Base-by-base conservation (phyloP, 768 basidiomycete species). In the Rubroboletus satanas region DNA sequence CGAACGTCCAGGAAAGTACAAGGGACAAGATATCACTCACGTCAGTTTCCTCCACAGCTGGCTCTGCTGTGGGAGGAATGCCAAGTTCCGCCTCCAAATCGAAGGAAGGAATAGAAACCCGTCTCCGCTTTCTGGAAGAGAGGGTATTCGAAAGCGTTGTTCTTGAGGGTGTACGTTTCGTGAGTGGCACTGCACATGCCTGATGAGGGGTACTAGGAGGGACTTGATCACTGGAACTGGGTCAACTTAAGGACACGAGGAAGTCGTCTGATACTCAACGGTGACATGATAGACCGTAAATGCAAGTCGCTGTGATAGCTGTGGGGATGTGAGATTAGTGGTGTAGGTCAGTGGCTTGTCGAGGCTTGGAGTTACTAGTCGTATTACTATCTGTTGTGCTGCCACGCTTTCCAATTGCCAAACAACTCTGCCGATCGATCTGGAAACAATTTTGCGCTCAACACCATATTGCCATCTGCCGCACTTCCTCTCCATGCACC, bases 61-160 rank as follows among this genome's bases (percentile, higher is more conserved):
- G 53, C 52, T 57, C 64, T 52, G 52, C 46, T 35, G 52, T 33
- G 8, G 54, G 14, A 33, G 53, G 63, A 21, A 55, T 51, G 26
- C 68, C 67, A n/a, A 70, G 58, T 46, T 76, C 73, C 41, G 70
- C 59, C 18, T 62, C 64, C 44, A 78, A 54, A 47, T 79, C 75
- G 23, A 70, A 68, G 17, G 72, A 73, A 8, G 73, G 66, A 7
- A 72, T 62, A 2, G 79, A 79, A 17, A 78, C 66, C 17, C 78
- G 67, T 59, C 77, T 66, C 35, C 75, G 65, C 57, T 79, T 79
- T 49, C 71, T 50, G 42, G 66, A 56, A 7, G 78, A 78, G 28
- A 73, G 75, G 37, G 72, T 65, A 51, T 73, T 75, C 8, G 74
- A 74, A 41, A 74, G 66, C 12, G 72, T 76, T 29, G 70, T 64